Evolutionary conservation across 1,139 yeast genomes (phyloP).

Genomic region (Casaregolazyma suthepensis): DNA sequence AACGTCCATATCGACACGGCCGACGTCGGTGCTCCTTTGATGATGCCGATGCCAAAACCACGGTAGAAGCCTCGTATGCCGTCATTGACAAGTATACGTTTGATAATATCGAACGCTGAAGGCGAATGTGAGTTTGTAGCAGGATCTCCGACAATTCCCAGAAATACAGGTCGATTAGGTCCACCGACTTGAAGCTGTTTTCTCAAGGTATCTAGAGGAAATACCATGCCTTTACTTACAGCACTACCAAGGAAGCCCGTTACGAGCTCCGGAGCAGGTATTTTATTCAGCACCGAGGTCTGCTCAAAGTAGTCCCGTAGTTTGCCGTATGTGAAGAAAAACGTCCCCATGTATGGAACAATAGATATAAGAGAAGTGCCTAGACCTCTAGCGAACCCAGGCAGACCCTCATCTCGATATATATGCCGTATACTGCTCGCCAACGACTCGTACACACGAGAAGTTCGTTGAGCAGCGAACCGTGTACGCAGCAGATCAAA

Average conservation of each 20-base stretch:
- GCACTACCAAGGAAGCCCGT: conserved; percentile 79
- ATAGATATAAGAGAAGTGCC: conserved; percentile 58
- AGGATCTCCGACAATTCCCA: not conserved
- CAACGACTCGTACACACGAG: conserved; percentile 28
- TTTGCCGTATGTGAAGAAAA: conserved; percentile 61
- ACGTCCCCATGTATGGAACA: conserved; percentile 59
- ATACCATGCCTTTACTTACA: conserved; percentile 63
- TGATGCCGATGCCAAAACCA: conserved; percentile 61
- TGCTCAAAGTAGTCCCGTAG: conserved; percentile 13
- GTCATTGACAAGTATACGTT: conserved; percentile 43
- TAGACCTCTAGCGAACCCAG: conserved; percentile 60
- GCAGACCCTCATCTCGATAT: conserved; percentile 42
- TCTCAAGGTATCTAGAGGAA: conserved; percentile 81
- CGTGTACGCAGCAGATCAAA: conserved; percentile 81
- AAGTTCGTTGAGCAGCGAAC: conserved; percentile 46
- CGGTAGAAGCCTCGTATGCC: conserved; percentile 66
- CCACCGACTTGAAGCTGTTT: conserved; percentile 68
- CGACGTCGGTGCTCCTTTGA: conserved; percentile 75
- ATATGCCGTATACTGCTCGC: conserved; percentile 39
- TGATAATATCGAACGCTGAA: conserved; percentile 30
- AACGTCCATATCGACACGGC: conserved; percentile 72
- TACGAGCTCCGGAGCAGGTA: conserved; percentile 46
- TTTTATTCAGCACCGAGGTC: conserved; percentile 5
- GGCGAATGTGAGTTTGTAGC: conserved; percentile 16
- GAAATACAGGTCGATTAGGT: conserved; percentile 29